Conservation (phyloP, 1,284 basidiomycete species). For the Trichosporon sp. region DNA sequence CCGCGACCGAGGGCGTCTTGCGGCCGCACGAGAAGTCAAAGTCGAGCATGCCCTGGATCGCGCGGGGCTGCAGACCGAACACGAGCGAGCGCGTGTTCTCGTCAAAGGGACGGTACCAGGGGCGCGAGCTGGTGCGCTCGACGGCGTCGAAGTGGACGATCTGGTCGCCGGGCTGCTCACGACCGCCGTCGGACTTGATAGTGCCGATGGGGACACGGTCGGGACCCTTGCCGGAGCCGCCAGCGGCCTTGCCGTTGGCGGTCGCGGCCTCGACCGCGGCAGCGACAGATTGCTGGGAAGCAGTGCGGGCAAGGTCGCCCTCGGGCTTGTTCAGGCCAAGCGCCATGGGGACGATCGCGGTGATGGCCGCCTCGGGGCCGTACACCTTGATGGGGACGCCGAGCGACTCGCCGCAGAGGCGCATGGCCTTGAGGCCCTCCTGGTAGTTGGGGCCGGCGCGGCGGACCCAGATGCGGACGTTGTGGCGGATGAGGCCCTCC, state of each 20-base stretch:
- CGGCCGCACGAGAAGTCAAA: constrained; percentile 99
- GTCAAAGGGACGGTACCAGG: constrained; percentile 85
- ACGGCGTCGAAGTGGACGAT: constrained; percentile 73
- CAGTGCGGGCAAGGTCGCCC: constrained; percentile 51
- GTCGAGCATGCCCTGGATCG: constrained; percentile 99
- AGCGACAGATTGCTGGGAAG: constrained; percentile 37
- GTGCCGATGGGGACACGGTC: constrained; percentile 57
- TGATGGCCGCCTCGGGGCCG: constrained; percentile 98
- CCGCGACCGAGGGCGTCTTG: constrained; percentile 86
- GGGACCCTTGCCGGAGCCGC: constrained; percentile 23
- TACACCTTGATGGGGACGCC: constrained; percentile 96
- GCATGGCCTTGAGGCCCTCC: constrained; percentile 98
- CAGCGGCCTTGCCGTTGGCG: constrained; percentile 27
- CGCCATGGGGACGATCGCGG: constrained; percentile 95
- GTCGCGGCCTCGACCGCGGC: constrained; percentile 36
- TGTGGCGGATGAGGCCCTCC: constrained; percentile 72
- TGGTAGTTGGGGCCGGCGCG: constrained; percentile 99
- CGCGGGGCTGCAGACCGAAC: constrained; percentile 96
- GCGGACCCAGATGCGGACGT: constrained; percentile 90
- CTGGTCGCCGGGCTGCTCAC: constrained; percentile 68
- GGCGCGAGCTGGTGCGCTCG: constrained; percentile 55
- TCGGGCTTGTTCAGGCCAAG: constrained; percentile 64
- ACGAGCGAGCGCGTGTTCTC: constrained; percentile 89
- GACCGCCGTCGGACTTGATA: constrained; percentile 66
- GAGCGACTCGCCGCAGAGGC: constrained; percentile 92